Evolutionary conservation across 805 yeast genomes (phyloP), one percentile per base, ranked within the genome.

Genomic region (Komagataella phaffii): DNA sequence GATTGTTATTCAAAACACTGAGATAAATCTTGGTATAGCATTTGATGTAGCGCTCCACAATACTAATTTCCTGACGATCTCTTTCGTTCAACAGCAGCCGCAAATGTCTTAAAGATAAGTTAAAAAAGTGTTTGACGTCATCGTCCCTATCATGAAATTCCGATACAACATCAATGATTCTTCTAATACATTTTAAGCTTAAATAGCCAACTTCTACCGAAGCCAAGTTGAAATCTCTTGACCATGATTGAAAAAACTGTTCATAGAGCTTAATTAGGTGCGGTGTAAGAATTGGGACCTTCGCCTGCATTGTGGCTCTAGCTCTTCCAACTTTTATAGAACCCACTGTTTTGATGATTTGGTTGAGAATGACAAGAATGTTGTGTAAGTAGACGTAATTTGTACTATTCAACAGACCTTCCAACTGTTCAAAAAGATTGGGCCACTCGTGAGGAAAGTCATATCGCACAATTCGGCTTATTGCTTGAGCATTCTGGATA

Each of bases 401-500:
- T 23, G 67, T 70, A 47, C 66, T 64, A 24, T 68, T 64, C 49
- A 84, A 59, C 18, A 71, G 58, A 3, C 59, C 59, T 47, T 77
- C 73, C 1, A 84, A 54, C 12, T 81, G 82, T 52, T 85, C 90
- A 60, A 93, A 85, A 17, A 93, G 62, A 2, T 75, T 65, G 0
- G 95, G 89, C 97, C 97, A 93, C 48, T 83, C 89, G 1, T 69
- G 64, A 0, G 98, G 97, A 62, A 87, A 93, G 59, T 93, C 99
- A 52, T 80, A 71, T 50, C 97, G 69, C 23, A 86, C 84, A 24
- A 93, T 85, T 54, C 83, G 73, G 1, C 95, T 83, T 6, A 86
- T 71, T 0, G 95, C 83, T 56, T 86, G 85, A 0, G 97, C 95
- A 62, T 87, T 85, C 66, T 93, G 98, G 30, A 85, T 75, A 30